These are phyloP conservation scores for Parafenestella ontariensis DNA, from an alignment of 2,329 filamentous ascomycete species.

Conservation along the genomic window DNA sequence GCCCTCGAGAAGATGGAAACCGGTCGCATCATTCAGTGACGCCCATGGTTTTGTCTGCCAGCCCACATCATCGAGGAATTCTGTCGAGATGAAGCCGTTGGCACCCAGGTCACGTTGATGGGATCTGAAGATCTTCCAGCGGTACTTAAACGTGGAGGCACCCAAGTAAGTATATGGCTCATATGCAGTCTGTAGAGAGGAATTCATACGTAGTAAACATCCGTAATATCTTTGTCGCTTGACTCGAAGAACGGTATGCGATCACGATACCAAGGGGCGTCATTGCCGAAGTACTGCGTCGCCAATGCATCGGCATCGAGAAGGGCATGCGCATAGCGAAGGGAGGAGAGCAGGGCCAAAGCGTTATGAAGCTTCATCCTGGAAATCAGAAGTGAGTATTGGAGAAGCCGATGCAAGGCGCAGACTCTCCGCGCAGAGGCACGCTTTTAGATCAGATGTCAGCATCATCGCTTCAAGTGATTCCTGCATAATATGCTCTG, in stretches of 20 bases:
- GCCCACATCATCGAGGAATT: slow-evolving; percentile 54
- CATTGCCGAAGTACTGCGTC: slow-evolving; percentile 50
- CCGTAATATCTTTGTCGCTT: slow-evolving; percentile 47
- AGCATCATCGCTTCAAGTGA: background rate
- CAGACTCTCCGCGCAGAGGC: background rate
- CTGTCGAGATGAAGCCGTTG: slow-evolving; percentile 54
- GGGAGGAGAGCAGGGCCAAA: background rate
- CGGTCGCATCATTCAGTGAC: slow-evolving; percentile 54
- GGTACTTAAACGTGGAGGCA: slow-evolving; percentile 33
- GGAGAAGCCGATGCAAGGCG: background rate
- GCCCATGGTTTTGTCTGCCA: slow-evolving; percentile 55
- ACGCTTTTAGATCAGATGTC: background rate
- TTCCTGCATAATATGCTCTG: background rate
- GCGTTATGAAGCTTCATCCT: background rate
- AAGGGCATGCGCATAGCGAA: slow-evolving; percentile 10
- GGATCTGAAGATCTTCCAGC: slow-evolving; percentile 54
- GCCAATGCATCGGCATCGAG: slow-evolving; percentile 38
- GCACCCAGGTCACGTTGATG: slow-evolving; percentile 55
- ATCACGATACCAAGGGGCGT: slow-evolving; percentile 50
- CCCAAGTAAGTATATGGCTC: background rate
- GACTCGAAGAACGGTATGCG: slow-evolving; percentile 52
- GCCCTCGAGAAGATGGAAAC: slow-evolving; percentile 54
- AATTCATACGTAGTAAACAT: slow-evolving; percentile 51
- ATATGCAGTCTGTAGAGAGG: background rate
- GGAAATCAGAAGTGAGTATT: background rate